These are phyloP conservation scores for Rubus parviflorus DNA, from an alignment of 306 rosid species.

Conservation along the genomic window DNA sequence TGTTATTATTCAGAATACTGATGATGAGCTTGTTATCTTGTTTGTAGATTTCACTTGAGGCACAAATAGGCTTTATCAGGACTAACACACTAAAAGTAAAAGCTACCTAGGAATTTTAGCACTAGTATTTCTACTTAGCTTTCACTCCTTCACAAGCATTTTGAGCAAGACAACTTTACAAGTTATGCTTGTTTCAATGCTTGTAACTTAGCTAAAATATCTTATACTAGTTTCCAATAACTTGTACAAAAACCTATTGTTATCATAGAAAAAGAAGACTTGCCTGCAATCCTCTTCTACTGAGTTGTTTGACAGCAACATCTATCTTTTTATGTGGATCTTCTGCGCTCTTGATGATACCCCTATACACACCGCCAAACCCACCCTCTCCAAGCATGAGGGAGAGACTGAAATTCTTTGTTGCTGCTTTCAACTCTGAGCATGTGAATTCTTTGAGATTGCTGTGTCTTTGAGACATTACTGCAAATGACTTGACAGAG, in stretches of 20 bases:
- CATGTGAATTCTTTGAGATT: slow-evolving; percentile 57
- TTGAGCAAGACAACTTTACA: background rate
- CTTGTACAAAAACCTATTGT: background rate
- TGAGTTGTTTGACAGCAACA: slow-evolving; percentile 60
- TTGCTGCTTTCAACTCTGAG: slow-evolving; percentile 55
- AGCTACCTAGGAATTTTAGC: no score
- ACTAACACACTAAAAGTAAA: background rate
- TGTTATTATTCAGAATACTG: background rate
- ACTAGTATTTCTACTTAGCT: background rate
- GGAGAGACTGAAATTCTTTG: slow-evolving; percentile 54
- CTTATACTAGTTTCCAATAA: background rate
- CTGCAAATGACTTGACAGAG: slow-evolving; percentile 46
- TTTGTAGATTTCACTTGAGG: no score
- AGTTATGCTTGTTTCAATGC: background rate
- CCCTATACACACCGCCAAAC: slow-evolving; percentile 58
- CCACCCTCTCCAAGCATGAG: slow-evolving; percentile 68
- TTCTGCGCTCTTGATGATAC: slow-evolving; percentile 34
- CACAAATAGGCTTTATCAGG: background rate
- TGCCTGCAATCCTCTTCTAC: slow-evolving; percentile 68
- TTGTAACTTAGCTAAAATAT: background rate
- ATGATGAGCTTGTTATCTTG: no score
- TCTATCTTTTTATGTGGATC: slow-evolving; percentile 44
- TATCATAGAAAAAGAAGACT: slow-evolving; percentile 26
- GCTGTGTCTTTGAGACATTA: slow-evolving; percentile 47
- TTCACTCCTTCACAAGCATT: background rate